These are phyloP conservation scores for Lentinula boryana DNA, from an alignment of 768 basidiomycete genomes.

Conservation along the genomic window DNA sequence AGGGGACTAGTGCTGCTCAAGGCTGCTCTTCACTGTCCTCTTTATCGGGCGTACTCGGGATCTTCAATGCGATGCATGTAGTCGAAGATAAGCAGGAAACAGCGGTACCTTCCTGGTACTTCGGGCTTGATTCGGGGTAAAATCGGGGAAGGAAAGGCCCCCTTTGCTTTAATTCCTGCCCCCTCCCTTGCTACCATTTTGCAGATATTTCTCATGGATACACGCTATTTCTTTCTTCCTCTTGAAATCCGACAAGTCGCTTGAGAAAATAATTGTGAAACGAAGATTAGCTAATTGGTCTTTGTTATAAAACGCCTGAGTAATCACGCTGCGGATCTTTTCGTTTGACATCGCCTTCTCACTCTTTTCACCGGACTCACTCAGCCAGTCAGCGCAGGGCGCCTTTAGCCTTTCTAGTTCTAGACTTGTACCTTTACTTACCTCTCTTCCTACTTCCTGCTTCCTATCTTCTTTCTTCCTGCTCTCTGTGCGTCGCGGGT, in stretches of 20 bases:
- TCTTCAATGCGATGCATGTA: neutral
- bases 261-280: neutral
- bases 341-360: neutral
- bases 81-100: neutral
- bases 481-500: neutral
- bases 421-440: neutral
- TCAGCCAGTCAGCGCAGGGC: conserved; percentile 5
- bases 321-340: neutral
- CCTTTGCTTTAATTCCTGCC: neutral
- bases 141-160: neutral
- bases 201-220: neutral
- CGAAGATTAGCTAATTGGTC: neutral
- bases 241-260: neutral
- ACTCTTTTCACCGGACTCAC: neutral
- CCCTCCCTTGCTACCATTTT: neutral
- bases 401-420: neutral
- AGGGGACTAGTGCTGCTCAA: neutral
- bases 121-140: neutral
- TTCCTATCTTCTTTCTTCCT: neutral
- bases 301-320: neutral
- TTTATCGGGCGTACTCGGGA: neutral
- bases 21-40: neutral
- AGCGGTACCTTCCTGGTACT: neutral
- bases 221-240: neutral
- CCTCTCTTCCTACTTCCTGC: neutral